These are phyloP conservation scores for Nasturtium officinale DNA, from an alignment of 345 rosid species.

Conservation along the genomic window DNA sequence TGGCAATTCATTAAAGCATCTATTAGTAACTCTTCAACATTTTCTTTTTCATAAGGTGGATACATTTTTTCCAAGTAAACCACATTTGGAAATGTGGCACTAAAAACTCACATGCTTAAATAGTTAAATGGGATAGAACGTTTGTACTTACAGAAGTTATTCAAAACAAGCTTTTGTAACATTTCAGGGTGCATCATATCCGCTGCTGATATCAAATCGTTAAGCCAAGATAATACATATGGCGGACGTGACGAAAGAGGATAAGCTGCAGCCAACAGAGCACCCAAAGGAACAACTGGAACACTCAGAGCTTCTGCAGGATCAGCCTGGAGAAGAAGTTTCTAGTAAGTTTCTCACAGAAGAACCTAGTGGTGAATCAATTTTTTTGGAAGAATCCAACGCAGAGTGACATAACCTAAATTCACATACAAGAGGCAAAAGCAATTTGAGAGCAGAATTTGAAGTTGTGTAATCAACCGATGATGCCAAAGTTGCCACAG, in stretches of 20 bases:
- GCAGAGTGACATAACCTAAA: not conserved
- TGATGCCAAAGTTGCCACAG: conserved; percentile 83
- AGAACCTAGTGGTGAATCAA: conserved; percentile 18
- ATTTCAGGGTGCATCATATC: conserved; percentile 98
- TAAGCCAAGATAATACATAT: conserved; percentile 85
- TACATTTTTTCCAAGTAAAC: conserved; percentile 8
- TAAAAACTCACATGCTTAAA: conserved; percentile 1
- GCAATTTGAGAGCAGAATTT: conserved; percentile 77
- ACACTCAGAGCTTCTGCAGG: conserved; percentile 95
- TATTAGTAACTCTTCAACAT: not conserved
- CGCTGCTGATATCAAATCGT: conserved; percentile 74
- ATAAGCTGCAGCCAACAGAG: conserved; percentile 77
- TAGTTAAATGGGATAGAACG: conserved; percentile 18
- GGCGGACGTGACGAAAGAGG: conserved; percentile 88
- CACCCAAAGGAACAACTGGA: conserved; percentile 93
- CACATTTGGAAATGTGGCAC: not conserved
- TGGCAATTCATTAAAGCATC: conserved; percentile 11
- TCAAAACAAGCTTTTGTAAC: conserved; percentile 85
- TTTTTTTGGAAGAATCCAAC: conserved; percentile 12
- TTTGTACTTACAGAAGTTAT: conserved; percentile 81
- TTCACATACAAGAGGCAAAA: conserved; percentile 81
- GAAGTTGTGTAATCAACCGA: conserved; percentile 90
- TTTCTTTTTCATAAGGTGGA: conserved; percentile 3
- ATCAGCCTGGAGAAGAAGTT: conserved; percentile 68
- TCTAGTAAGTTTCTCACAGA: conserved; percentile 26